Conservation (phyloP, 768 basidiomycete species). For the Lentinula boryana region DNA sequence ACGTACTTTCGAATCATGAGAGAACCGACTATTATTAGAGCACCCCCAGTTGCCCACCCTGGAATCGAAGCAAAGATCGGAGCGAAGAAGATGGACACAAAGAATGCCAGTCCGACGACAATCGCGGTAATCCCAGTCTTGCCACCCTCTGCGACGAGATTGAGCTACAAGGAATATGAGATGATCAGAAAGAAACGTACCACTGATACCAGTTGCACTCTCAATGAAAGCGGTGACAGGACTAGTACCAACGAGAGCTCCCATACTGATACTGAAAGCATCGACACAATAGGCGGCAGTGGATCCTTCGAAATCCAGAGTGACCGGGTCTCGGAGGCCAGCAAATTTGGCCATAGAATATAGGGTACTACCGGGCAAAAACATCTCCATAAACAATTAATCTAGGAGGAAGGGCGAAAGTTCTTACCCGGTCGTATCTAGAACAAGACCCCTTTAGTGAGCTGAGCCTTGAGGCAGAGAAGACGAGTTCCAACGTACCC, state of each 20-base stretch:
- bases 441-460: not conserved
- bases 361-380: constrained; percentile 55
- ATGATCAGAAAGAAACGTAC: constrained; percentile 24
- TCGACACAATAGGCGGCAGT: constrained; percentile 81
- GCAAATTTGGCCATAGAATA: constrained; percentile 92
- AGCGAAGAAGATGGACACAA: constrained; percentile 81
- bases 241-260: constrained; percentile 72
- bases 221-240: constrained; percentile 83
- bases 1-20: constrained; percentile 81
- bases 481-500: constrained; percentile 32
- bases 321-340: constrained; percentile 78
- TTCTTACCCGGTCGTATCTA: constrained; percentile 44
- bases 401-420: not conserved
- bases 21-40: constrained; percentile 80
- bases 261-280: constrained; percentile 76
- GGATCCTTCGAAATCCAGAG: constrained; percentile 81
- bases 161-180: not conserved
- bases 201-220: constrained; percentile 74
- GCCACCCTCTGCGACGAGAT: constrained; percentile 61
- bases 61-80: constrained; percentile 88
- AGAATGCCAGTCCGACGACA: constrained; percentile 67
- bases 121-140: constrained; percentile 83
- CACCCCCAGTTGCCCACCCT: constrained; percentile 82
- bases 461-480: not conserved
- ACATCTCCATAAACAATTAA: not conserved